Percentiles rank a stretch among this genome's conserved stretches.
Conservation (phyloP, 768 basidiomycete genomes). For the Lentinula guzmanii region DNA sequence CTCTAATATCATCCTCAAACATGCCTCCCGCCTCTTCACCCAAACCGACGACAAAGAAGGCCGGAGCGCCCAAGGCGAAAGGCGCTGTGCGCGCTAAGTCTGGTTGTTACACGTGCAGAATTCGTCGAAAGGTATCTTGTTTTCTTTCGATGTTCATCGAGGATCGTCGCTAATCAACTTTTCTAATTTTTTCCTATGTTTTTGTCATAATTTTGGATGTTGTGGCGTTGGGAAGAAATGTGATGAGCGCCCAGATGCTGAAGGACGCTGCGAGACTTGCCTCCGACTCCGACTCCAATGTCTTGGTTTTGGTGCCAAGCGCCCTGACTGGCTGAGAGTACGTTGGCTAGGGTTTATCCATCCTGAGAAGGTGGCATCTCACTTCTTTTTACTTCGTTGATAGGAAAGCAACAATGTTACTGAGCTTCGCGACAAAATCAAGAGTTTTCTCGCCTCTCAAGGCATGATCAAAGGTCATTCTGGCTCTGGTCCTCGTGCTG, state of each 20-base stretch:
- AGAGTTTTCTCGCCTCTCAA: constrained; percentile 70
- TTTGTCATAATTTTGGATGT: constrained; percentile 12
- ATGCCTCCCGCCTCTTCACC: constrained; percentile 39
- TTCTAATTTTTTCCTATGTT: constrained; percentile 9
- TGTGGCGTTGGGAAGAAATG: constrained; percentile 55
- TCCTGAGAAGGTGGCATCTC: constrained; percentile 6
- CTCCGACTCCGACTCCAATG: constrained; percentile 78
- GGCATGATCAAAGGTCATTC: constrained; percentile 91
- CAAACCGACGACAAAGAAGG: constrained; percentile 32
- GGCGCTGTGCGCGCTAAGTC: constrained; percentile 82
- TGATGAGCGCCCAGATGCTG: constrained; percentile 61
- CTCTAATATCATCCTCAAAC: constrained; percentile 9
- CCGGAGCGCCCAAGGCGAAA: constrained; percentile 66
- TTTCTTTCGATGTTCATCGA: not conserved
- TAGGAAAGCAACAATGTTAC: constrained; percentile 68
- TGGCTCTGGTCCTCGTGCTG: constrained; percentile 53
- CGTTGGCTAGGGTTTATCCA: constrained; percentile 17
- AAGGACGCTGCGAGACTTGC: constrained; percentile 70
- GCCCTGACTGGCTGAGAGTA: constrained; percentile 82
- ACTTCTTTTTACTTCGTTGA: constrained; percentile 11
- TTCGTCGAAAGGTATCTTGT: constrained; percentile 67
- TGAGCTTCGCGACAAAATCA: constrained; percentile 72
- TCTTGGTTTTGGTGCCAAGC: constrained; percentile 79
- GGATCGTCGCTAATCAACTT: constrained; percentile 10
- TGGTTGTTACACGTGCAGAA: constrained; percentile 85